phyloP scores from a whole-genome alignment of 1,284 basidiomycete species.

The Microstroma glucosiphilum region DNA sequence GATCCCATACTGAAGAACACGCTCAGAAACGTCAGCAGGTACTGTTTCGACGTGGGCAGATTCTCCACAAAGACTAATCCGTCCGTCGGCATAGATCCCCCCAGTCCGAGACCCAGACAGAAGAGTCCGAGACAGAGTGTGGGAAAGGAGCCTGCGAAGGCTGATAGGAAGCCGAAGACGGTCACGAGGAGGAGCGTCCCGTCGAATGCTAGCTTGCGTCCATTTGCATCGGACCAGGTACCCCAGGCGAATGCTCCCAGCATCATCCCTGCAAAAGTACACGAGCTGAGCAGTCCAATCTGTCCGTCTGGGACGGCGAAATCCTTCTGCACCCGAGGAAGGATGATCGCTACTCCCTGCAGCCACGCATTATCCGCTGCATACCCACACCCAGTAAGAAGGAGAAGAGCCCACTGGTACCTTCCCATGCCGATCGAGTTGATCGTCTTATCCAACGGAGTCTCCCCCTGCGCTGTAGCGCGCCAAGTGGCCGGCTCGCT shows the following conservation, averaged over 20 bases:
- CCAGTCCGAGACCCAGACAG: slow-evolving; percentile 81
- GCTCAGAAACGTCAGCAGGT: slow-evolving; percentile 87
- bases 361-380: slow-evolving; percentile 49
- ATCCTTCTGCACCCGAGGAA: slow-evolving; percentile 79
- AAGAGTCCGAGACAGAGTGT: slow-evolving; percentile 74
- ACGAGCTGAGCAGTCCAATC: slow-evolving; percentile 69
- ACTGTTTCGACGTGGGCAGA: slow-evolving; percentile 81
- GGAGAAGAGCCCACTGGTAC: slow-evolving; percentile 39
- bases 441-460: slow-evolving; percentile 59
- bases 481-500: slow-evolving; percentile 20
- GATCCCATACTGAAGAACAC: slow-evolving; percentile 60
- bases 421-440: slow-evolving; percentile 82
- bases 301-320: slow-evolving; percentile 61
- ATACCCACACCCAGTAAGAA: slow-evolving; percentile 43
- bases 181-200: slow-evolving; percentile 82
- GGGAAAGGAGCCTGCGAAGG: slow-evolving; percentile 67
- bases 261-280: slow-evolving; percentile 92
- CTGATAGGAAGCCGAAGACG: slow-evolving; percentile 76
- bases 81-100: slow-evolving; percentile 80
- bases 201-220: slow-evolving; percentile 83
- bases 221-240: slow-evolving; percentile 54
- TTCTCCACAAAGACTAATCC: slow-evolving; percentile 90
- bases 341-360: slow-evolving; percentile 67
- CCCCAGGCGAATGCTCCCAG: slow-evolving; percentile 66
- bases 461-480: slow-evolving; percentile 22